phyloP scores from a whole-genome alignment of 179 eudicot species.

The Spergularia azorica region DNA sequence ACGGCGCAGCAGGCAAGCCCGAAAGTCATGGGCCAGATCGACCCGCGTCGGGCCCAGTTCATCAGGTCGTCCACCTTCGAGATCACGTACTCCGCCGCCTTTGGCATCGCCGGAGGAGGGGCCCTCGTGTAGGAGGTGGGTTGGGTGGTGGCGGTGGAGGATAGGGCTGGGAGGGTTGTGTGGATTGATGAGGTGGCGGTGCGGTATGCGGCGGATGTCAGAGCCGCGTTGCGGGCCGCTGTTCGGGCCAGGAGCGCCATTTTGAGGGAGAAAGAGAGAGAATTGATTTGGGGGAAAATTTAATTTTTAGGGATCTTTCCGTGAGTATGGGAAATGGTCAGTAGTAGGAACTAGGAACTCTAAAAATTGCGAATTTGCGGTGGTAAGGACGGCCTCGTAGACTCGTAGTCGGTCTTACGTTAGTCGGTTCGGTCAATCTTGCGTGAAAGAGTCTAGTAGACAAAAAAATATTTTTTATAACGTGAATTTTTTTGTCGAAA shows the following conservation, averaged over 20 bases:
- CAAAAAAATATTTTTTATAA: no score
- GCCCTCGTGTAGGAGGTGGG: conserved; percentile 62
- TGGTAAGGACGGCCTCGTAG: no score
- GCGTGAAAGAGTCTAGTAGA: no score
- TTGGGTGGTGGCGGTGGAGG: conserved; percentile 34
- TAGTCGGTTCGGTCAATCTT: no score
- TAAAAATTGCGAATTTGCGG: no score
- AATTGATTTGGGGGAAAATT: background rate
- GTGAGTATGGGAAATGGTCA: no score
- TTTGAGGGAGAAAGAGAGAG: background rate
- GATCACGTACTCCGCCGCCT: conserved; percentile 86
- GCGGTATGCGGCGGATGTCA: conserved; percentile 26
- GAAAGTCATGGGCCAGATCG: conserved; percentile 99
- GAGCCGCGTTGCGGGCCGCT: conserved; percentile 27
- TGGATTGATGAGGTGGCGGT: conserved; percentile 42
- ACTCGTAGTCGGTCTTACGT: no score
- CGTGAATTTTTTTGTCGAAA: no score
- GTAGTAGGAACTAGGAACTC: no score
- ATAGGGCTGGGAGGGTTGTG: conserved; percentile 55
- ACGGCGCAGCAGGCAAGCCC: conserved; percentile 98
- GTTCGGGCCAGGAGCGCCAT: conserved; percentile 49
- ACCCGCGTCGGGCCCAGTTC: conserved; percentile 95
- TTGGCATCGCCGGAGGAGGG: conserved; percentile 66
- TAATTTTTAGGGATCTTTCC: background rate
- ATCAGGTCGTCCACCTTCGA: conserved; percentile 91